Evolutionary conservation across 768 basidiomycete species (phyloP), one percentile per base, ranked within the genome.

Genomic region (Erythrobasidium yunnanense): DNA sequence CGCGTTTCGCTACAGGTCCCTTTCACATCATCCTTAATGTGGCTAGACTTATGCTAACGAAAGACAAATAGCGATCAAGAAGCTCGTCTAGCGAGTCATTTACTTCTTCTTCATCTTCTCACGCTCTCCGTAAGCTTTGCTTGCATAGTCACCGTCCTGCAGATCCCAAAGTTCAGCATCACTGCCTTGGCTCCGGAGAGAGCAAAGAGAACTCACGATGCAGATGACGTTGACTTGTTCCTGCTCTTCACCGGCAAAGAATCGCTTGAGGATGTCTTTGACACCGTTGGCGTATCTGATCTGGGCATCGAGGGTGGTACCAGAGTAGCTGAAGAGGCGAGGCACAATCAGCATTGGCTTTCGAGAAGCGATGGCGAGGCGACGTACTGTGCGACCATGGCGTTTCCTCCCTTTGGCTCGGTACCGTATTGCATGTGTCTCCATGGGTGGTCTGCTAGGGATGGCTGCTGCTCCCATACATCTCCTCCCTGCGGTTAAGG

Each of bases 381-480:
- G n/a, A n/a, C n/a, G n/a, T n/a, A n/a, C n/a, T 88, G 87, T 13
- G 87, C 85, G 23, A 62, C 51, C 83, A 91, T 90, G 72, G 86
- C 89, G 77, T 95, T 92, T 23, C 90, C 90, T 68, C 83, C 87
- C 18, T 84, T 85, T 5, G 87, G 81, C 23, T 83, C 82, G 79
- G 90, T 89, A 34, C 60, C 60, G 60, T 63, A 63, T 78, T 86
- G 85, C 80, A 83, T 81, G 20, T 82, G 84, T 57, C 90, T 82
- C 90, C 87, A 92, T 51, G 85, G 78, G 78, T 93, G 90, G 76
- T 90, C 86, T 70, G 79, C 82, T 1, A 88, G 87, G 8, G 90
- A 85, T 46, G 91, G 90, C 74, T 92, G 89, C 52, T 50, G 84
- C 71, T 88, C 82, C 89, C 87, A 88, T 46, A 89, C 87, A 77